phyloP scores from a whole-genome alignment of 805 yeast species.

The Hanseniaspora valbyensis region DNA sequence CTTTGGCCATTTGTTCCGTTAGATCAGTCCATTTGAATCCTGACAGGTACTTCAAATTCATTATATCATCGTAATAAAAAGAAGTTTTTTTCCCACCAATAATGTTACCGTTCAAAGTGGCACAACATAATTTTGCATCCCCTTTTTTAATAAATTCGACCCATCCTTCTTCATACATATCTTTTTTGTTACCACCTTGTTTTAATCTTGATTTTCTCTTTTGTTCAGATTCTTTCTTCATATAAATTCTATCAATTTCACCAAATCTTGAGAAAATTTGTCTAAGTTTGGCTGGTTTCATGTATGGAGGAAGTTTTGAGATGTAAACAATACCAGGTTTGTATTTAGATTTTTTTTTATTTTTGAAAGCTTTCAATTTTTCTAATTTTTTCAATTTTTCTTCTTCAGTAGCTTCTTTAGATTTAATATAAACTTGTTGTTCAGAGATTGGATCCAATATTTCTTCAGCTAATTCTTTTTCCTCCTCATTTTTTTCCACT shows the following conservation, averaged over 20 bases:
- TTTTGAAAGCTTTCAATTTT: constrained; percentile 37
- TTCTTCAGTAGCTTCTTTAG: constrained; percentile 23
- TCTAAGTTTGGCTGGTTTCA: constrained; percentile 87
- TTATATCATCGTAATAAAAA: constrained; percentile 85
- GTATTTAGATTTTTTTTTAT: constrained; percentile 41
- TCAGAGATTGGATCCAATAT: constrained; percentile 15
- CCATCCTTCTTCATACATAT: constrained; percentile 91
- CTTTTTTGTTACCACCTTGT: constrained; percentile 85
- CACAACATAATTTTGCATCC: constrained; percentile 81
- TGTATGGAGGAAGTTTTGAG: constrained; percentile 86
- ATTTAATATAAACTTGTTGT: constrained; percentile 20
- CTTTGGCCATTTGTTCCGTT: constrained; percentile 85
- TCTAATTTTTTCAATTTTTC: constrained; percentile 46
- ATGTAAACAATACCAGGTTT: constrained; percentile 88
- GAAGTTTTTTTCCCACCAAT: constrained; percentile 87
- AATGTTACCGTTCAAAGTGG: constrained; percentile 74
- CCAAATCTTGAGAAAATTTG: constrained; percentile 77
- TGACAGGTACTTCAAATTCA: constrained; percentile 79
- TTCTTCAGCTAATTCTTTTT: constrained; percentile 18
- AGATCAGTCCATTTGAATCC: constrained; percentile 93
- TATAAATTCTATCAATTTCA: constrained; percentile 69
- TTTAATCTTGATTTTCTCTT: constrained; percentile 58
- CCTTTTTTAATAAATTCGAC: constrained; percentile 75
- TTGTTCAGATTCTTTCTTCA: constrained; percentile 72
- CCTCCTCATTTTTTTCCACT: constrained; percentile 12